These are phyloP conservation scores for Hypsizygus marmoreus DNA, from an alignment of 768 basidiomycete genomes.

Conservation along the genomic window DNA sequence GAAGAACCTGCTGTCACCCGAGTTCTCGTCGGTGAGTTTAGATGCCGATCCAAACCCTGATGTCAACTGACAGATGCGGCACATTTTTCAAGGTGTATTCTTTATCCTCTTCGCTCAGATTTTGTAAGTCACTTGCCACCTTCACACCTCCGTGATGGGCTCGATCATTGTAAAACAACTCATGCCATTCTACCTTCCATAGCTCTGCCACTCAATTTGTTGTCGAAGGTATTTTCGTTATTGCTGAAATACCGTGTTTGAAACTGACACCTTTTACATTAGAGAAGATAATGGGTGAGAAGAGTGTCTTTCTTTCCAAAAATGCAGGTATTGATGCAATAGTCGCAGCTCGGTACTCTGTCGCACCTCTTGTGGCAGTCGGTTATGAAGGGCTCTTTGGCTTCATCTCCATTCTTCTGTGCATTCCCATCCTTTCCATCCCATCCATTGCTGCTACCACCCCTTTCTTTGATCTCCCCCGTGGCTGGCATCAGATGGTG, in stretches of 20 bases:
- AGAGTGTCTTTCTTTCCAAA: neutral
- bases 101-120: conserved; percentile 93
- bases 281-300: conserved; percentile 86
- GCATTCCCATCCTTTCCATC: conserved; percentile 80
- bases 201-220: conserved; percentile 94
- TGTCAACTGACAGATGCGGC: conserved; percentile 19
- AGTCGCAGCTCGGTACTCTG: conserved; percentile 61
- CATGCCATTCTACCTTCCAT: conserved; percentile 7
- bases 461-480: conserved; percentile 83
- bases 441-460: conserved; percentile 62
- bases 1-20: conserved; percentile 67
- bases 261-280: conserved; percentile 12
- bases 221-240: conserved; percentile 59
- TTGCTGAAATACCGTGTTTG: neutral
- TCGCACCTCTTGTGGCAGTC: conserved; percentile 90
- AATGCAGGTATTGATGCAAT: conserved; percentile 4
- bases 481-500: conserved; percentile 89
- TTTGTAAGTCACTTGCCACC: conserved; percentile 61
- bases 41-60: conserved; percentile 11
- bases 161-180: conserved; percentile 15
- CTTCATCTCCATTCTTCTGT: conserved; percentile 70
- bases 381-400: conserved; percentile 96
- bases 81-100: conserved; percentile 66
- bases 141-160: conserved; percentile 19
- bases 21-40: conserved; percentile 68